phyloP scores from a whole-genome alignment of 208 protist species.

The Wallacemonas sp. region DNA sequence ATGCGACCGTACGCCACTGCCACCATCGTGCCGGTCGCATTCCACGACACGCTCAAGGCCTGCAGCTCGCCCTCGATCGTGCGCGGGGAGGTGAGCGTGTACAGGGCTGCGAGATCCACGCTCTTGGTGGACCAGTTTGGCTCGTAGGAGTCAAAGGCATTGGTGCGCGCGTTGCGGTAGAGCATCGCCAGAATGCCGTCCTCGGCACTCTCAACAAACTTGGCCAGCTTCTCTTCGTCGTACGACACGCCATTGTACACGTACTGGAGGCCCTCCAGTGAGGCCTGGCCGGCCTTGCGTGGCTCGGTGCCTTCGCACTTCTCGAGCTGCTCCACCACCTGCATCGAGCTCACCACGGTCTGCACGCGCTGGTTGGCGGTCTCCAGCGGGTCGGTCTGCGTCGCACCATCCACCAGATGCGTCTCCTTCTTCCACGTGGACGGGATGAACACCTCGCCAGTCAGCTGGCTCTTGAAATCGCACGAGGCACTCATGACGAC shows the following conservation, averaged over 20 bases:
- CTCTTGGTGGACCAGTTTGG: slow-evolving; percentile 81
- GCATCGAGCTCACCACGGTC: slow-evolving; percentile 67
- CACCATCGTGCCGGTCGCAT: slow-evolving; percentile 77
- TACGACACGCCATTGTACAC: slow-evolving; percentile 64
- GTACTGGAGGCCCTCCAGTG: slow-evolving; percentile 79
- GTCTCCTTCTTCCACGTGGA: slow-evolving; percentile 64
- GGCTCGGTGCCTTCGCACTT: slow-evolving; percentile 66
- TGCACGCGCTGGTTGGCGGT: slow-evolving; percentile 49
- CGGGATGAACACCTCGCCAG: slow-evolving; percentile 68
- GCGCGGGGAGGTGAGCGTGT: slow-evolving; percentile 68
- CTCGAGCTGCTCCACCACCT: slow-evolving; percentile 56
- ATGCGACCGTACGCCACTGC: slow-evolving; percentile 87
- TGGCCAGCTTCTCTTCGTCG: slow-evolving; percentile 58
- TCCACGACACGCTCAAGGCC: slow-evolving; percentile 81
- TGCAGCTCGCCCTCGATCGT: slow-evolving; percentile 71
- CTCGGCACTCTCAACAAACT: slow-evolving; percentile 60
- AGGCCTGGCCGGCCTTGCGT: slow-evolving; percentile 44
- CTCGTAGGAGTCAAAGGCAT: slow-evolving; percentile 83
- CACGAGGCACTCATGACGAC: slow-evolving; percentile 47
- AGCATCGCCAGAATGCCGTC: slow-evolving; percentile 65
- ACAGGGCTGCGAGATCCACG: slow-evolving; percentile 53
- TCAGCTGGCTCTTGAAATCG: slow-evolving; percentile 79
- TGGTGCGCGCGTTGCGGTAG: slow-evolving; percentile 68
- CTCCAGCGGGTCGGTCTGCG: slow-evolving; percentile 55
- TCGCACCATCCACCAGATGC: slow-evolving; percentile 28